A percentile compares a stretch with the other conserved stretches of the same genome.
phyloP scores from a whole-genome alignment of 2,329 filamentous ascomycete species.

The Talaromyces funiculosus region DNA sequence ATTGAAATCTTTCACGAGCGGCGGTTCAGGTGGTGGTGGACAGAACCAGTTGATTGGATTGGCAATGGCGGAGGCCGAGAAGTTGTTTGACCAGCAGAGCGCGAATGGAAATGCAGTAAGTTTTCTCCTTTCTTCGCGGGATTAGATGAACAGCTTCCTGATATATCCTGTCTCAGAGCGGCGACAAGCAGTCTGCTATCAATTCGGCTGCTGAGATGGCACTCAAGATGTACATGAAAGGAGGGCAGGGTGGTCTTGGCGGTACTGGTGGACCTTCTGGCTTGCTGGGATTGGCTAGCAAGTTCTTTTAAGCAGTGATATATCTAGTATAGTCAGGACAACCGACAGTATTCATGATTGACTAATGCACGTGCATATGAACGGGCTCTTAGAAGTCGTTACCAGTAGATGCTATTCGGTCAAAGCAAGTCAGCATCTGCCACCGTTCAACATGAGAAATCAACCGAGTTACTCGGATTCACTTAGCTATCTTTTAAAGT shows the following conservation, averaged over 20 bases:
- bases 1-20: slow-evolving; percentile 66
- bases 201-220: slow-evolving; percentile 79
- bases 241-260: slow-evolving; percentile 54
- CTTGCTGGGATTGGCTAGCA: slow-evolving; percentile 55
- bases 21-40: slow-evolving; percentile 35
- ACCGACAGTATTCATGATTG: background rate
- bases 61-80: slow-evolving; percentile 82
- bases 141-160: background rate
- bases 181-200: slow-evolving; percentile 75
- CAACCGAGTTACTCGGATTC: no score
- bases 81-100: slow-evolving; percentile 62
- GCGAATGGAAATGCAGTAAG: slow-evolving; percentile 50
- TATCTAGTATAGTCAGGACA: background rate
- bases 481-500: no score
- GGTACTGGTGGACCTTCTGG: slow-evolving; percentile 45
- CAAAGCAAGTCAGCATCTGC: background rate
- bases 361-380: background rate
- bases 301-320: slow-evolving; percentile 45
- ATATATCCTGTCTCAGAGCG: slow-evolving; percentile 30
- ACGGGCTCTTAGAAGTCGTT: background rate
- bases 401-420: background rate
- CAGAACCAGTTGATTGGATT: slow-evolving; percentile 78
- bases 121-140: slow-evolving; percentile 10
- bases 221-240: slow-evolving; percentile 87
- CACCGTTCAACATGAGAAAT: no score